Evolutionary conservation across 768 basidiomycete species (phyloP).

Genomic region (Gymnopilus dilepis): DNA sequence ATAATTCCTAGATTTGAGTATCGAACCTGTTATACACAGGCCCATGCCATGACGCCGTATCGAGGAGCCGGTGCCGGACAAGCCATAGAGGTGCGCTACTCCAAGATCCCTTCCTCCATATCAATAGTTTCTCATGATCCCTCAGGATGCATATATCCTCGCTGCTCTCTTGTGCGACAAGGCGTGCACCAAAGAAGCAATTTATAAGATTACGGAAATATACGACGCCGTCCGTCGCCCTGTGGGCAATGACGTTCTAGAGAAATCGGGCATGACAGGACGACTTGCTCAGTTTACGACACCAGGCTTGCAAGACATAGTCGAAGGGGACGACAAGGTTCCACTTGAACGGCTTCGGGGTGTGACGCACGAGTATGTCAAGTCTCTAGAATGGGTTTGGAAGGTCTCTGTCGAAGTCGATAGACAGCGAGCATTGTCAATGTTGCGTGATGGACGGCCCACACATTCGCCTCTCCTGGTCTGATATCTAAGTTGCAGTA

Average conservation of each 20-base stretch:
- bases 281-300: constrained; percentile 24
- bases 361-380: constrained; percentile 23
- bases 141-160: constrained; percentile 44
- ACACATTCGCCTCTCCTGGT: no score
- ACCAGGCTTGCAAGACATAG: constrained; percentile 32
- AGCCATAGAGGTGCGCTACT: constrained; percentile 32
- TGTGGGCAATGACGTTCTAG: constrained; percentile 29
- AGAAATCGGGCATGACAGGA: constrained; percentile 28
- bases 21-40: constrained; percentile 18
- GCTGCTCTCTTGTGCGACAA: constrained; percentile 30
- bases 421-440: constrained; percentile 25
- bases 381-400: constrained; percentile 36
- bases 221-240: constrained; percentile 34
- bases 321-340: constrained; percentile 30
- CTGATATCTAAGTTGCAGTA: no score
- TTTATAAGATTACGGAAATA: constrained; percentile 33
- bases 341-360: constrained; percentile 25
- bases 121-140: not conserved
- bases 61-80: constrained; percentile 37
- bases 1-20: not conserved
- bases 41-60: constrained; percentile 40
- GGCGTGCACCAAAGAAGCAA: constrained; percentile 14
- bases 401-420: constrained; percentile 27
- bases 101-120: not conserved
- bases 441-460: constrained; percentile 11